Base-by-base conservation (phyloP, 2,329 filamentous ascomycete genomes). In the Hypomyces perniciosus region DNA sequence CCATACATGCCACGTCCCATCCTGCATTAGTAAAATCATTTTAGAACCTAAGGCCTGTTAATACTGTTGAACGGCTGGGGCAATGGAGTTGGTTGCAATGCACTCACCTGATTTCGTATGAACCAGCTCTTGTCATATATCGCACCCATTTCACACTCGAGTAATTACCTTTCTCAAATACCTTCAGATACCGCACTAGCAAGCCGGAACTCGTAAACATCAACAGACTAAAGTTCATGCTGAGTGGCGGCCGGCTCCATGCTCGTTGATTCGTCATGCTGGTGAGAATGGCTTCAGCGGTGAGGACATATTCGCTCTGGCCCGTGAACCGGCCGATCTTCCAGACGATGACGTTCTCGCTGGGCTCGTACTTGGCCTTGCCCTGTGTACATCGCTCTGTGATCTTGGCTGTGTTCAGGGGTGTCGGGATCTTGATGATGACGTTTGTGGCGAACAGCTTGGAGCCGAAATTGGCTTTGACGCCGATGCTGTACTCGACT, bases 101-200 rank as follows among this genome's bases (percentile, higher is more conserved):
- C 26, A 44, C 72, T 61, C 59, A 95, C 85, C 90, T 79, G 67
- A 99, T 96, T 73, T 99, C 93, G 70, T 99, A 99, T 69, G 90
- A 96, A 29, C 93, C 93, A 12, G 92, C 93, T 59, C 92, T 84
- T 13, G 93, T 99, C 93, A 99, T 97, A 71, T 99, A 99, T 61
- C 93, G 78, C 61, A 99, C 93, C 93, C 93, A 99, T 71, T 99
- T 99, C 44, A 99, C 93, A 65, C 90, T 96, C 56, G 88, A 95
- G 68, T 99, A 99, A 70, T 97, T 97, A 70, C 83, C 93, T 83
- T 99, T 99, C 75, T 99, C 93, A 73, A 99, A 99, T 2, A 99
- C 93, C 73, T 99, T 99, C 52, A 99, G 72, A 68, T 99, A 99
- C 45, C 95, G 78, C 51, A 99, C 93, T 57, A 99, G 67, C 65